phyloP scores from a whole-genome alignment of 1,284 basidiomycete genomes.

The Rhodotorula sp. region DNA sequence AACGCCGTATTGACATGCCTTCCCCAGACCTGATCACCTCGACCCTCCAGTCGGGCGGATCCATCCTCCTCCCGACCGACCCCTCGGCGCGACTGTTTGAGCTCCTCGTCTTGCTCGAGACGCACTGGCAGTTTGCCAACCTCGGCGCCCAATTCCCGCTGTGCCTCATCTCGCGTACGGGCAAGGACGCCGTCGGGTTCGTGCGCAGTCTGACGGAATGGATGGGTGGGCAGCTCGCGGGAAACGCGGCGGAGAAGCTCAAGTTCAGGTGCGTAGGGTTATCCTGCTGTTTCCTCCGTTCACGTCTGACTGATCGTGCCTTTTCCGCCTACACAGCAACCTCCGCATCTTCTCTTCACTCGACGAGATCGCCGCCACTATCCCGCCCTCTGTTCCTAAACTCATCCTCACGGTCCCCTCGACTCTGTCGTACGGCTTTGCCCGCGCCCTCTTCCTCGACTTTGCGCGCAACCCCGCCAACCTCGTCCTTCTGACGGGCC shows the following conservation, averaged over 20 bases:
- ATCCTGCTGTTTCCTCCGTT: slow-evolving; percentile 58
- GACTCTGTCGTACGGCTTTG: slow-evolving; percentile 88
- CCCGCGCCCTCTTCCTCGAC: slow-evolving; percentile 77
- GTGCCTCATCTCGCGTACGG: slow-evolving; percentile 86
- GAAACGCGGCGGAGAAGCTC: slow-evolving; percentile 49
- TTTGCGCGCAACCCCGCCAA: slow-evolving; percentile 66
- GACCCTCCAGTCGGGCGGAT: slow-evolving; percentile 72
- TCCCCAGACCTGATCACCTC: slow-evolving; percentile 76
- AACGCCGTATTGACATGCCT: background rate
- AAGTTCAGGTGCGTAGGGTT: slow-evolving; percentile 51
- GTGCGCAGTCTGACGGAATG: slow-evolving; percentile 98
- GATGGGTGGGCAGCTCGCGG: slow-evolving; percentile 63
- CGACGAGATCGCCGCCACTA: slow-evolving; percentile 73
- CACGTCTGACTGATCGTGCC: background rate
- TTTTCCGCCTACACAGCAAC: slow-evolving; percentile 60
- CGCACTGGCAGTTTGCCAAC: slow-evolving; percentile 87
- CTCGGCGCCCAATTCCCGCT: slow-evolving; percentile 67
- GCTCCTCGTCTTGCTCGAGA: slow-evolving; percentile 89
- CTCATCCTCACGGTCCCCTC: slow-evolving; percentile 90
- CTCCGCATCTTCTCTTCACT: slow-evolving; percentile 86
- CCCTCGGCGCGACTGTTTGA: slow-evolving; percentile 91
- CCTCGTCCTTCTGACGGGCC: slow-evolving; percentile 75
- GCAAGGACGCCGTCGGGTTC: slow-evolving; percentile 90
- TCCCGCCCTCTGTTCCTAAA: slow-evolving; percentile 77
- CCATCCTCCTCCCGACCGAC: slow-evolving; percentile 83